A percentile compares a stretch with the other conserved stretches of the same genome.
Evolutionary conservation across 345 rosid species (phyloP).

Genomic region (Noccaea caerulescens): DNA sequence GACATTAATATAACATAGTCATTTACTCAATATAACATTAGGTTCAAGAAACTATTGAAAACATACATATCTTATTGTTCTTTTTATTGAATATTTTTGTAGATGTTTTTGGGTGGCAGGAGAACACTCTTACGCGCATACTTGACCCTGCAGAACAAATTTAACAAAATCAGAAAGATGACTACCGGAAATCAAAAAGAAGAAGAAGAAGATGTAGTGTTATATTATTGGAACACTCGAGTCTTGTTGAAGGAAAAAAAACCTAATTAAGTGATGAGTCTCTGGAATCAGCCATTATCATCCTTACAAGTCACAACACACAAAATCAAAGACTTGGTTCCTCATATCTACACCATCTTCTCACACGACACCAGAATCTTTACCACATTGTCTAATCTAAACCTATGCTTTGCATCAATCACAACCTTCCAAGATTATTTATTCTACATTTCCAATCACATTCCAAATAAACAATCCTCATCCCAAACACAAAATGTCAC

Average conservation of each 20-base stretch:
- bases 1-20: conserved; percentile 15
- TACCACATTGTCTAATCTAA: background rate
- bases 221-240: conserved; percentile 21
- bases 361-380: background rate
- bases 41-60: conserved; percentile 14
- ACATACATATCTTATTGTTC: conserved; percentile 25
- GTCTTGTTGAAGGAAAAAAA: background rate
- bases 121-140: background rate
- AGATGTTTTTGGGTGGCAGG: background rate
- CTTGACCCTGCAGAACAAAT: background rate
- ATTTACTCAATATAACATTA: conserved; percentile 11
- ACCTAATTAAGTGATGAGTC: background rate
- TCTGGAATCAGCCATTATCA: background rate
- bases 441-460: background rate
- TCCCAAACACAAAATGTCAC: conserved; percentile 8
- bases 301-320: background rate
- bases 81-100: conserved; percentile 1
- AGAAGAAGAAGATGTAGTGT: background rate
- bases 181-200: background rate
- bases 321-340: background rate
- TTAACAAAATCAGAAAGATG: background rate
- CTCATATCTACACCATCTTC: background rate
- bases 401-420: background rate
- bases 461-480: background rate
- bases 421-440: background rate